These are phyloP conservation scores for Gnetum montanum DNA, from an alignment of 75 land plant species.

Conservation along the genomic window DNA sequence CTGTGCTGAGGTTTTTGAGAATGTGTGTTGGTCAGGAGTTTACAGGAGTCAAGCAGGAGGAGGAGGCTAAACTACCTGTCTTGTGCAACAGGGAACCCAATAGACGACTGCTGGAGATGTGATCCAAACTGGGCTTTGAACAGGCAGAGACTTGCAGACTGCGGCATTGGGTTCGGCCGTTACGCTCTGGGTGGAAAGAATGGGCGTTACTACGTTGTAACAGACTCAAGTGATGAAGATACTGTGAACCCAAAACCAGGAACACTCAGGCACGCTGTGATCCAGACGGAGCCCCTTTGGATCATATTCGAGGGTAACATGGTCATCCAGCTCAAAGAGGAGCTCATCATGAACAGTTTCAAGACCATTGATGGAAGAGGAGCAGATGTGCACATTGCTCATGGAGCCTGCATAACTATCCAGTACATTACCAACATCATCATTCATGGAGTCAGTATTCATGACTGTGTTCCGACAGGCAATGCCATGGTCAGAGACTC, in stretches of 20 bases:
- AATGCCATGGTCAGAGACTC: slow-evolving; percentile 31
- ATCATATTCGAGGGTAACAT: slow-evolving; percentile 41
- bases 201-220: slow-evolving; percentile 16
- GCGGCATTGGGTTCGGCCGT: slow-evolving; percentile 25
- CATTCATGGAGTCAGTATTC: slow-evolving; percentile 33
- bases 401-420: slow-evolving; percentile 34
- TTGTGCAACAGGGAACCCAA: background rate
- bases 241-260: slow-evolving; percentile 3
- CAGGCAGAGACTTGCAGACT: slow-evolving; percentile 12
- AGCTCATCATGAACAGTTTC: slow-evolving; percentile 46
- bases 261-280: slow-evolving; percentile 58
- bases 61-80: background rate
- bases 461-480: slow-evolving; percentile 29
- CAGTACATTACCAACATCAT: slow-evolving; percentile 28
- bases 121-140: background rate
- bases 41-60: no score
- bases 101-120: background rate
- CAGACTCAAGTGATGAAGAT: slow-evolving; percentile 14
- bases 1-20: no score
- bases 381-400: slow-evolving; percentile 33
- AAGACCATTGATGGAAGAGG: slow-evolving; percentile 52
- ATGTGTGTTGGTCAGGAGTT: no score
- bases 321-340: slow-evolving; percentile 31
- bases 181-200: slow-evolving; percentile 19
- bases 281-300: slow-evolving; percentile 66